Evolutionary conservation across 805 yeast species (phyloP).

Genomic region (Yarrowia keelungensis): DNA sequence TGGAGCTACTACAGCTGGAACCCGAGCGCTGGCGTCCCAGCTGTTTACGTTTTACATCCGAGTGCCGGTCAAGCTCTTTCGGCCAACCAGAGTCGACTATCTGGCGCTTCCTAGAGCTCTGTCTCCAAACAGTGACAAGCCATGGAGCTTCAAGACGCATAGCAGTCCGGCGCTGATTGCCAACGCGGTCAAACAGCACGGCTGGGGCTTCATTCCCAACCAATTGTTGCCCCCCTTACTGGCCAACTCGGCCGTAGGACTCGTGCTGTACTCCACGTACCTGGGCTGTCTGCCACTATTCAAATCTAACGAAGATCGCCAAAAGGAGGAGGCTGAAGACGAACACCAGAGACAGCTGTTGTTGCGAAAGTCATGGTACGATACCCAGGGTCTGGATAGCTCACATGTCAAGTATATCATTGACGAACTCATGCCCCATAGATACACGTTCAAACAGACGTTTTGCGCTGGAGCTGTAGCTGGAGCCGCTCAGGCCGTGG

Average conservation of each 20-base stretch:
- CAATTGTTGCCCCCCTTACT: slow-evolving; percentile 84
- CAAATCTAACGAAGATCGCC: slow-evolving; percentile 42
- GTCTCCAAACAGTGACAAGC: slow-evolving; percentile 48
- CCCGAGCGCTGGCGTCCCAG: slow-evolving; percentile 82
- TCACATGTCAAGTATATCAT: slow-evolving; percentile 35
- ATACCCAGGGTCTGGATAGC: slow-evolving; percentile 31
- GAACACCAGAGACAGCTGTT: slow-evolving; percentile 19
- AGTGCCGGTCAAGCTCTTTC: slow-evolving; percentile 81
- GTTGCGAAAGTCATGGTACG: slow-evolving; percentile 44
- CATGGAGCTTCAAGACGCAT: slow-evolving; percentile 64
- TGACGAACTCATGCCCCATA: slow-evolving; percentile 46
- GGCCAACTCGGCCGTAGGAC: slow-evolving; percentile 87
- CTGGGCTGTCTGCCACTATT: slow-evolving; percentile 53
- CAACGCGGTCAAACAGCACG: slow-evolving; percentile 74
- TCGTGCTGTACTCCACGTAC: slow-evolving; percentile 84
- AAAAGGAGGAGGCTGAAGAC: slow-evolving; percentile 40
- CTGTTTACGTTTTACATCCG: slow-evolving; percentile 77
- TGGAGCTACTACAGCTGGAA: slow-evolving; percentile 83
- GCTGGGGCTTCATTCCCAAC: slow-evolving; percentile 87
- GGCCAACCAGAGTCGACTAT: slow-evolving; percentile 85
- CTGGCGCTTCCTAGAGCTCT: slow-evolving; percentile 50
- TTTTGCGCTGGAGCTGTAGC: slow-evolving; percentile 84
- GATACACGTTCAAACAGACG: slow-evolving; percentile 58
- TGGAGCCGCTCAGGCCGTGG: slow-evolving; percentile 85
- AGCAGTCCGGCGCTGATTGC: slow-evolving; percentile 77